These are phyloP conservation scores for Cajanus cajan DNA, from an alignment of 306 rosid genomes.

Conservation along the genomic window DNA sequence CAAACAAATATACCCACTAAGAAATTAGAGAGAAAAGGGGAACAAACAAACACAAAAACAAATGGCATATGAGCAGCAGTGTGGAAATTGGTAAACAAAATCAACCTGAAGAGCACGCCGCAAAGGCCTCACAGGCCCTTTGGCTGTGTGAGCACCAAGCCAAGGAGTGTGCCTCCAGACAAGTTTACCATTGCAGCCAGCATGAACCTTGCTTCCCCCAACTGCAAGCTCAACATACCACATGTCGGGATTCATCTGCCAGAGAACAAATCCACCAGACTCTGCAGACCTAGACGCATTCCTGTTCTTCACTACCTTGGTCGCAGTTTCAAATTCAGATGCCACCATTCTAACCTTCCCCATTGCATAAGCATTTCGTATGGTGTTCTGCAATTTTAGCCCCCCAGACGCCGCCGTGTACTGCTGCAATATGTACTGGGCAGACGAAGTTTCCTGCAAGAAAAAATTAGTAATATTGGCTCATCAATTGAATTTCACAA, in stretches of 20 bases:
- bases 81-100: background rate
- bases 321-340: conserved; percentile 92
- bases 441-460: conserved; percentile 93
- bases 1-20: background rate
- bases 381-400: conserved; percentile 80
- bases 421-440: conserved; percentile 98
- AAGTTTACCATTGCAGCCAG: conserved; percentile 94
- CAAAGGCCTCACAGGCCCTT: conserved; percentile 94
- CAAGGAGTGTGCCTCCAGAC: conserved; percentile 99
- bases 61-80: background rate
- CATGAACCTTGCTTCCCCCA: conserved; percentile 95
- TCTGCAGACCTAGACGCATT: conserved; percentile 75
- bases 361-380: conserved; percentile 91
- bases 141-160: conserved; percentile 96
- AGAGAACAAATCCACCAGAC: conserved; percentile 98
- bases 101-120: conserved; percentile 97
- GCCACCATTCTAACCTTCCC: conserved; percentile 96
- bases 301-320: conserved; percentile 71
- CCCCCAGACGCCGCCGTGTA: conserved; percentile 96
- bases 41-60: background rate
- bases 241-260: conserved; percentile 99
- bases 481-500: background rate
- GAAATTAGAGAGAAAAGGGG: background rate
- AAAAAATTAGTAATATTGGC: background rate
- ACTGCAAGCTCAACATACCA: conserved; percentile 99